Percentiles rank a stretch among this genome's conserved stretches.
Conservation (phyloP, 768 basidiomycete species). For the Trametes cinnabarina region DNA sequence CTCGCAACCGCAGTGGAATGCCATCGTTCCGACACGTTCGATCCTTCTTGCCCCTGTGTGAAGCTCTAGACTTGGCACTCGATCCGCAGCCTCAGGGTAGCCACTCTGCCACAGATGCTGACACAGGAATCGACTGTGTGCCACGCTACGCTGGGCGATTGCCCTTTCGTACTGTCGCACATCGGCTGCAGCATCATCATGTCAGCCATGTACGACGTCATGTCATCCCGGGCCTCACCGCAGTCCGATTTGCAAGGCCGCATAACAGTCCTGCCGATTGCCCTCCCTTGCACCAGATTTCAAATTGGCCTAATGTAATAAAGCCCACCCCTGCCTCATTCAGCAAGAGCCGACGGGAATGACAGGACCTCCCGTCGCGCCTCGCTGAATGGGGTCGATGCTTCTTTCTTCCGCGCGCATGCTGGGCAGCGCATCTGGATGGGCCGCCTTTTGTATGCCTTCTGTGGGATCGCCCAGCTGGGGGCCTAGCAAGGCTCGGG, state of each 20-base stretch:
- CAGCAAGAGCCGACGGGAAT: not conserved
- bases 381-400: conserved; percentile 5
- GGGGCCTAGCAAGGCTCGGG: not conserved
- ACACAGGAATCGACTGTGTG: not conserved
- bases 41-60: not conserved
- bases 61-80: not conserved
- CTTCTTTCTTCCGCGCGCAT: not conserved
- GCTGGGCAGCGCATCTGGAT: not conserved
- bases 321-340: not conserved
- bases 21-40: not conserved
- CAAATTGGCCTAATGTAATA: not conserved
- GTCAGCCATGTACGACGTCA: not conserved
- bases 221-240: not conserved
- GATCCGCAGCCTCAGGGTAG: not conserved
- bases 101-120: not conserved
- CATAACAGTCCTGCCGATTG: not conserved
- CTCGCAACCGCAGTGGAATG: not conserved
- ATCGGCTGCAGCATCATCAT: not conserved
- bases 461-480: not conserved
- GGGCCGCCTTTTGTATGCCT: not conserved
- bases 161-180: not conserved
- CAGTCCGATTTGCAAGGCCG: conserved; percentile 5
- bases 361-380: not conserved
- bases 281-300: not conserved
- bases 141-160: not conserved